Conservation (phyloP, 768 basidiomycete species). For the Leucocoprinus leucothites region DNA sequence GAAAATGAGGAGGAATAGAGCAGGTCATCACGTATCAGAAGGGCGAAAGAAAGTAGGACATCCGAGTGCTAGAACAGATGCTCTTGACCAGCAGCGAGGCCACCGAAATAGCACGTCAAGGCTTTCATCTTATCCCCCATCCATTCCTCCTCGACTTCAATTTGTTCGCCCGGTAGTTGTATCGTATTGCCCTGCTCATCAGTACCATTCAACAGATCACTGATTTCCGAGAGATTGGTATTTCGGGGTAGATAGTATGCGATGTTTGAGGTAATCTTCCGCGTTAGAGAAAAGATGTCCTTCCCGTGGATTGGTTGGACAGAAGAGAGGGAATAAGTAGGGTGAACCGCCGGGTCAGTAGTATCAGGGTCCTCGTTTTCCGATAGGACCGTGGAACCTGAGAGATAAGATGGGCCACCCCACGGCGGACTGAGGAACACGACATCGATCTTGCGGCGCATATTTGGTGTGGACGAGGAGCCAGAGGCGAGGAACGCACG, state of each 20-base stretch:
- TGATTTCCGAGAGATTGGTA: constrained; percentile 68
- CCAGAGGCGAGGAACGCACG: constrained; percentile 39
- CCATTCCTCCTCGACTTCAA: constrained; percentile 97
- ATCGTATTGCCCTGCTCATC: constrained; percentile 6
- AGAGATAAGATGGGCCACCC: constrained; percentile 82
- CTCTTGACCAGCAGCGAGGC: constrained; percentile 68
- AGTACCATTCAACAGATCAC: constrained; percentile 25
- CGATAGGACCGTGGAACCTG: constrained; percentile 25
- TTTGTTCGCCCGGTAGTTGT: constrained; percentile 39
- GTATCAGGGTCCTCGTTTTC: constrained; percentile 1
- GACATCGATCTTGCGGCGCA: constrained; percentile 67
- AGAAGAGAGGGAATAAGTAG: constrained; percentile 64
- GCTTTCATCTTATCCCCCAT: constrained; percentile 93
- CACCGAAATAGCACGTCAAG: constrained; percentile 91
- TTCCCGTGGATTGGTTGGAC: constrained; percentile 81
- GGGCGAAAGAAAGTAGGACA: background rate
- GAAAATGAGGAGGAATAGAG: too few species aligned
- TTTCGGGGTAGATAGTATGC: constrained; percentile 92
- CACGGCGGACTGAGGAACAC: constrained; percentile 95
- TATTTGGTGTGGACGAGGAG: constrained; percentile 17
- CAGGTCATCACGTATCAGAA: too few species aligned
- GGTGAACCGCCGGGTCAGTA: constrained; percentile 29
- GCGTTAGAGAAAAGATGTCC: constrained; percentile 74
- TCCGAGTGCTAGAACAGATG: constrained; percentile 45
- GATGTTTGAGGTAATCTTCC: constrained; percentile 73